Conservation (phyloP, 352 stramenopile genomes). For the Pythium aquatile region DNA sequence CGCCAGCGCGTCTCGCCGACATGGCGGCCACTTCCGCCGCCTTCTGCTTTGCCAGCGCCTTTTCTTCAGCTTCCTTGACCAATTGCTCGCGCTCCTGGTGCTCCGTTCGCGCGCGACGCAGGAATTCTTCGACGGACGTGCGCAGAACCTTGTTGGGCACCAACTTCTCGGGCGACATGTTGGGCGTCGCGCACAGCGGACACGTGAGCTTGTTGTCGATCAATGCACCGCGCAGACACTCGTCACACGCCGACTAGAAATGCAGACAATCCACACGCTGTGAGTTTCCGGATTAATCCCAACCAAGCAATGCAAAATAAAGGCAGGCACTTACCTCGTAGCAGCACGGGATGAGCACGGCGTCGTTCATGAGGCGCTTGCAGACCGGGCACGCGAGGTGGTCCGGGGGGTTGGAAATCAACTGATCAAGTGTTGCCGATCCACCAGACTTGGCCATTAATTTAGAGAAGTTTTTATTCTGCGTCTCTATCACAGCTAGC, state of each 20-base stretch:
- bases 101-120: slow-evolving; percentile 70
- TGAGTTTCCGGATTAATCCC: neutral
- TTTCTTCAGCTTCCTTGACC: slow-evolving; percentile 83
- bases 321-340: slow-evolving; percentile 70
- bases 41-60: slow-evolving; percentile 79
- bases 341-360: slow-evolving; percentile 85
- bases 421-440: slow-evolving; percentile 88
- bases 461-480: slow-evolving; percentile 92
- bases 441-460: slow-evolving; percentile 87
- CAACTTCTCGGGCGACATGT: slow-evolving; percentile 86
- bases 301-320: slow-evolving; percentile 16
- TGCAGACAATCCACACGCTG: neutral
- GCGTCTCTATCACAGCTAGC: slow-evolving; percentile 88
- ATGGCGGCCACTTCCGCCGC: slow-evolving; percentile 54
- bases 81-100: slow-evolving; percentile 84
- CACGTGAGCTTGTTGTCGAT: slow-evolving; percentile 84
- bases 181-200: slow-evolving; percentile 69
- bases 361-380: slow-evolving; percentile 87
- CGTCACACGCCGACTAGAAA: slow-evolving; percentile 73
- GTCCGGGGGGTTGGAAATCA: slow-evolving; percentile 87
- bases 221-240: slow-evolving; percentile 73
- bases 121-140: slow-evolving; percentile 83
- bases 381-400: slow-evolving; percentile 88
- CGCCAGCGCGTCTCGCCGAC: slow-evolving; percentile 49
- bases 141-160: slow-evolving; percentile 81